Percentiles rank a stretch among this genome's conserved stretches.
Evolutionary conservation across 2,329 filamentous ascomycete genomes (phyloP).

Genomic region (Talaromyces islandicus): DNA sequence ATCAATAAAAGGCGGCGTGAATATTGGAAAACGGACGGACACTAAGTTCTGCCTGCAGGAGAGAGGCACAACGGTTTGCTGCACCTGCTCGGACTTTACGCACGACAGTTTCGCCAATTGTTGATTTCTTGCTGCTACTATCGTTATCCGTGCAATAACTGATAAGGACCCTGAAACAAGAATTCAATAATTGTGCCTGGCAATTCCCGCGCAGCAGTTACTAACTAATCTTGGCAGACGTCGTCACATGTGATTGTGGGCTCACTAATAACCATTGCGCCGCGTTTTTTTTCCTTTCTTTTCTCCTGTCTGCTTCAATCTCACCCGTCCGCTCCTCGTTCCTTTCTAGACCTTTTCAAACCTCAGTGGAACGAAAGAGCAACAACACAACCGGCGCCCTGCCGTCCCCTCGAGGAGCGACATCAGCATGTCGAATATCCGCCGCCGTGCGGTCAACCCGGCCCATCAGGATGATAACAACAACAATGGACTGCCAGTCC

Average conservation of each 20-base stretch:
- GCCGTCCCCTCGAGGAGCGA: background rate
- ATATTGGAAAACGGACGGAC: background rate
- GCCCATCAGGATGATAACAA: conserved; percentile 14
- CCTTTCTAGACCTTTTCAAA: background rate
- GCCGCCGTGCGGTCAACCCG: conserved; percentile 36
- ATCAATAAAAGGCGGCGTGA: background rate
- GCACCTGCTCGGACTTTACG: background rate
- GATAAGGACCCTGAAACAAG: background rate
- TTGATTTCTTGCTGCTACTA: background rate
- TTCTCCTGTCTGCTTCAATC: background rate
- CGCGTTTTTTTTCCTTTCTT: background rate
- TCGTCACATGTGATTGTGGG: conserved; percentile 4
- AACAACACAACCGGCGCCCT: background rate
- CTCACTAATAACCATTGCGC: background rate
- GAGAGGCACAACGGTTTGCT: background rate
- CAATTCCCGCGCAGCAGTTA: background rate
- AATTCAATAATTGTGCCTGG: background rate
- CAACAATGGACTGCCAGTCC: background rate
- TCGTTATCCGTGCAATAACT: background rate
- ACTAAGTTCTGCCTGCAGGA: background rate
- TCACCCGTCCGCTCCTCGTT: background rate
- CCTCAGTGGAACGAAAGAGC: background rate
- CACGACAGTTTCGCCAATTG: background rate
- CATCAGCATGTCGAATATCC: conserved; percentile 30
- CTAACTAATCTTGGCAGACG: background rate